These are phyloP conservation scores for Coniochaeta prunicola DNA, from an alignment of 2,329 filamentous ascomycete genomes.

Conservation along the genomic window DNA sequence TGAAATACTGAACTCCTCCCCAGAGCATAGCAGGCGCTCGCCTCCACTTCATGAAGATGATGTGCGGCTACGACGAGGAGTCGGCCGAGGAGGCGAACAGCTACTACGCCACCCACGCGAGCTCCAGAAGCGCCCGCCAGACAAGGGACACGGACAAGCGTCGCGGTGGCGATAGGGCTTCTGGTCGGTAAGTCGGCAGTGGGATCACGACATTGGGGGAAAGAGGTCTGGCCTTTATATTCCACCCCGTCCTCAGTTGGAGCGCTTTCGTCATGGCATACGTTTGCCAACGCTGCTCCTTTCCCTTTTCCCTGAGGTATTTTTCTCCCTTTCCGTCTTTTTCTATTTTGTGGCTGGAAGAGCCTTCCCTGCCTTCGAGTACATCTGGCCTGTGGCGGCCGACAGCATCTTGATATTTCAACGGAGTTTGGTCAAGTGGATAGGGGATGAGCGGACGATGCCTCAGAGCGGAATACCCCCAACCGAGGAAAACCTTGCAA, in stretches of 20 bases:
- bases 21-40: constrained; percentile 50
- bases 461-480: background rate
- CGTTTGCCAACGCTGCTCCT: background rate
- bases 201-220: background rate
- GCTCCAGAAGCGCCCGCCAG: background rate
- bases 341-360: background rate
- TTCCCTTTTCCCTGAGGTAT: too few relatives aligned
- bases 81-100: constrained; percentile 6
- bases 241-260: background rate
- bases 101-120: background rate
- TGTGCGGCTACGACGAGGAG: constrained; percentile 43
- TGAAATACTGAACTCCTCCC: background rate
- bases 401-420: background rate
- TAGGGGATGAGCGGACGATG: background rate
- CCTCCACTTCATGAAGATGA: constrained; percentile 46
- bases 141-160: constrained; percentile 8
- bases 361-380: background rate
- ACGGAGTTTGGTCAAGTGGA: background rate
- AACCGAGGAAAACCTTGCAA: background rate
- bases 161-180: constrained; percentile 11
- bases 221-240: background rate
- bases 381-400: background rate
- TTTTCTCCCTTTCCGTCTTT: background rate
- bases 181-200: background rate
- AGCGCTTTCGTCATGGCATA: background rate